Evolutionary conservation across 768 basidiomycete species (phyloP).

Genomic region (Wakefieldia striispora): DNA sequence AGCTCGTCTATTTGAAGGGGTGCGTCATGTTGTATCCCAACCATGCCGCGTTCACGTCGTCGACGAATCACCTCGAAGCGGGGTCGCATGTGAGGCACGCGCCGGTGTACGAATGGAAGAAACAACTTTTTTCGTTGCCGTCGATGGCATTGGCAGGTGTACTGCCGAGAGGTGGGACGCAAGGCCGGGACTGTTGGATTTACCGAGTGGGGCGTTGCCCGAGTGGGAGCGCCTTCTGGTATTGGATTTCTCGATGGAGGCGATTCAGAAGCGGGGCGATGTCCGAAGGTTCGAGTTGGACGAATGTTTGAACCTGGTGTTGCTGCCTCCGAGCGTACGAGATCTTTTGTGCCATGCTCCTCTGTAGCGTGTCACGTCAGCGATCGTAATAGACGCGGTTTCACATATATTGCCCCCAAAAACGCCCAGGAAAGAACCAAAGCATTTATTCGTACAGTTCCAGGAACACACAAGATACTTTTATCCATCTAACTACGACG

Average conservation of each 20-base stretch:
- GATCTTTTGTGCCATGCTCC: slow-evolving; percentile 21
- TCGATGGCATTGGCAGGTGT: slow-evolving; percentile 48
- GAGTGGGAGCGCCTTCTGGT: slow-evolving; percentile 56
- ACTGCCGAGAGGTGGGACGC: slow-evolving; percentile 3
- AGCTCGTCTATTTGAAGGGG: slow-evolving; percentile 75
- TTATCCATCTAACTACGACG: too few species aligned
- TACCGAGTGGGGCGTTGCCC: slow-evolving; percentile 57
- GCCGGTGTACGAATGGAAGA: slow-evolving; percentile 53
- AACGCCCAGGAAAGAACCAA: background rate
- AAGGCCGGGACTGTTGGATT: slow-evolving; percentile 45
- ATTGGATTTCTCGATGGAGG: slow-evolving; percentile 48
- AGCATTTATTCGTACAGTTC: too few species aligned
- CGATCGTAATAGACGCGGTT: too few species aligned
- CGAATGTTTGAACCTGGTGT: slow-evolving; percentile 24
- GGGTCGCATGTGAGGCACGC: slow-evolving; percentile 74
- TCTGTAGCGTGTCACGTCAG: slow-evolving; percentile 3
- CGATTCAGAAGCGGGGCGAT: slow-evolving; percentile 35
- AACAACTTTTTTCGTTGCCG: slow-evolving; percentile 64
- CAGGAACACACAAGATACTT: too few species aligned
- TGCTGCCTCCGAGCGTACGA: slow-evolving; percentile 23
- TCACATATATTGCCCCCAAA: too few species aligned
- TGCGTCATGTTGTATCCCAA: slow-evolving; percentile 92
- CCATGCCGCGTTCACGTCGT: slow-evolving; percentile 67
- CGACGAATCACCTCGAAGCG: slow-evolving; percentile 88
- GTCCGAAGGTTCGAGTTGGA: slow-evolving; percentile 35